phyloP scores from a whole-genome alignment of 108 stramenopile genomes.

The Cyclotella baltica region DNA sequence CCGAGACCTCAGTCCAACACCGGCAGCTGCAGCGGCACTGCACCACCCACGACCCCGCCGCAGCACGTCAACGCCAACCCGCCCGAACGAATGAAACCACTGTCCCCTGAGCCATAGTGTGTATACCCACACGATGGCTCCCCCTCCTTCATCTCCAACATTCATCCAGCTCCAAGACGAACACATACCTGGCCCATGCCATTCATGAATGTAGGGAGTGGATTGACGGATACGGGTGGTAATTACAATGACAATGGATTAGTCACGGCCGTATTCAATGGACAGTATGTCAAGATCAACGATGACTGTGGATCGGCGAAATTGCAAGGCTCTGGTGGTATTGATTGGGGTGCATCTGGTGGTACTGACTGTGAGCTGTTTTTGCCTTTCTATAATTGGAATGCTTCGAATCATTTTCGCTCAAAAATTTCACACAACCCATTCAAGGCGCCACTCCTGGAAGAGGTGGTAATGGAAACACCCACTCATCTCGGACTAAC shows the following conservation, averaged over 20 bases:
- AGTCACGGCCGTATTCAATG: constrained; percentile 16
- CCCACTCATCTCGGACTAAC: constrained; percentile 13
- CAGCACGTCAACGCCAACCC: no score
- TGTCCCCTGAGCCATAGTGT: no score
- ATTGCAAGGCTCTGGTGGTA: constrained; percentile 3
- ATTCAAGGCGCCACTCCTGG: constrained; percentile 17
- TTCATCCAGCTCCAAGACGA: no score
- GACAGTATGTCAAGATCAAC: constrained; percentile 6
- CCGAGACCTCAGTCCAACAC: no score
- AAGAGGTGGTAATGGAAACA: constrained; percentile 23
- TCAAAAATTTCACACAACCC: not conserved
- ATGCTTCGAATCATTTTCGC: not conserved
- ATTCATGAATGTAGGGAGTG: constrained; percentile 23
- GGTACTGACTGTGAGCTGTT: constrained; percentile 20
- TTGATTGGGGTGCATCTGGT: constrained; percentile 21
- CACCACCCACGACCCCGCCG: no score
- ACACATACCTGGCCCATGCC: constrained; percentile 46
- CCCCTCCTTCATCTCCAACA: no score
- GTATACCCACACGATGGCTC: no score
- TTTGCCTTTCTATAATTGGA: not conserved
- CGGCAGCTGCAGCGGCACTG: no score
- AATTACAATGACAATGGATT: constrained; percentile 7
- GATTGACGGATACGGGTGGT: constrained; percentile 12
- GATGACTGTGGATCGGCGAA: constrained; percentile 18
- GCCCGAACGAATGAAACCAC: no score